These are phyloP conservation scores for Starmerella tilneyi DNA, from an alignment of 805 yeast species.

Conservation along the genomic window DNA sequence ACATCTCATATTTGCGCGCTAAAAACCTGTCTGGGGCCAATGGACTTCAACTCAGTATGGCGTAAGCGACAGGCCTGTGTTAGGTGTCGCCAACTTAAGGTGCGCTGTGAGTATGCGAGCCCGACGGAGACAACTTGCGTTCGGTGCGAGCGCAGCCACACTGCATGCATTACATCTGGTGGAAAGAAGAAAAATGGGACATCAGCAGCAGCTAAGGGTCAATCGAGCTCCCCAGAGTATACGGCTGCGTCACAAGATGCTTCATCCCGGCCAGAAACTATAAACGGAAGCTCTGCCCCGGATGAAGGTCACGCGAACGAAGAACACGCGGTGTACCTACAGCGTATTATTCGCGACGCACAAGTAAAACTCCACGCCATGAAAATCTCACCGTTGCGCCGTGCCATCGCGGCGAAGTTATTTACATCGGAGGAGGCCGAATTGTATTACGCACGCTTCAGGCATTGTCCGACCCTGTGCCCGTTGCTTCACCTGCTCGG, in stretches of 20 bases:
- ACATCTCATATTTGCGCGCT: no score
- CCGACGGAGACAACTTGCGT: conserved; percentile 24
- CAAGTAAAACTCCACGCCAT: conserved; percentile 16
- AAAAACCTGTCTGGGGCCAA: background rate
- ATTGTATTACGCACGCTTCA: conserved; percentile 9
- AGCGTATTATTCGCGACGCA: conserved; percentile 21
- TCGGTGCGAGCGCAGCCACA: conserved; percentile 21
- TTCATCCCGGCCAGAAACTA: background rate
- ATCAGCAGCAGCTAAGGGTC: background rate
- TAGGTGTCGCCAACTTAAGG: conserved; percentile 27
- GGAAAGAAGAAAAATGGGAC: conserved; percentile 9
- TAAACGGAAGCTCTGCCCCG: background rate
- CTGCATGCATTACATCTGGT: conserved; percentile 19
- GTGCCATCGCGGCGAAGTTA: conserved; percentile 15
- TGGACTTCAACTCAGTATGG: conserved; percentile 23
- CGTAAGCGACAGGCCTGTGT: conserved; percentile 27
- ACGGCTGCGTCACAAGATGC: background rate
- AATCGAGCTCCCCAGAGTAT: background rate
- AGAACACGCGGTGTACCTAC: conserved; percentile 21
- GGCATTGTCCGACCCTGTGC: conserved; percentile 3
- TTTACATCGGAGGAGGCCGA: conserved; percentile 18
- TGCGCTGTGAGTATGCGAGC: conserved; percentile 27
- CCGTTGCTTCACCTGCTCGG: conserved; percentile 11
- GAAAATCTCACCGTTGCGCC: conserved; percentile 17
- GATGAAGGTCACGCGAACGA: conserved; percentile 7